Conservation (phyloP, 768 basidiomycete species). For the Glaciozyma martinii region DNA sequence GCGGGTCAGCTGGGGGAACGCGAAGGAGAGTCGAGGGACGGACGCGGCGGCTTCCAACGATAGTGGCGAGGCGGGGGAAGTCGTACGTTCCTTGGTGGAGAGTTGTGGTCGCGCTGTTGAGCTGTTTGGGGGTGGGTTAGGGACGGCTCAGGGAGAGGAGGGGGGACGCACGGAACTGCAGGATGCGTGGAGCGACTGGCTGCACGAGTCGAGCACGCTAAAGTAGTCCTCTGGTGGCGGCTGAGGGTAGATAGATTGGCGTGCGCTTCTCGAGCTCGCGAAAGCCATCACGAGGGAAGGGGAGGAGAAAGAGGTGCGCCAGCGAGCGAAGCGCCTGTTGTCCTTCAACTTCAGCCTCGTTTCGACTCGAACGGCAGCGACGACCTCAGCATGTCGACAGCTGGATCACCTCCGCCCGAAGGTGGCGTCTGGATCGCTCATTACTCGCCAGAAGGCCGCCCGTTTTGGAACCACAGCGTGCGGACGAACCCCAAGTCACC, state of each 20-base stretch:
- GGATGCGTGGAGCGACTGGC: background rate
- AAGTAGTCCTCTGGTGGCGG: slow-evolving; percentile 12
- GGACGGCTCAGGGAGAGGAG: background rate
- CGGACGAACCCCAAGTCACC: background rate
- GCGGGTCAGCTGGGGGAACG: background rate
- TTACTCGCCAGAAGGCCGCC: slow-evolving; percentile 21
- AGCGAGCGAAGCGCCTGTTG: too few species aligned
- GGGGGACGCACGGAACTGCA: slow-evolving; percentile 1
- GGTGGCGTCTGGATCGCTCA: slow-evolving; percentile 7
- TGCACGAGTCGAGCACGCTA: slow-evolving; percentile 10
- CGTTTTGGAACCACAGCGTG: slow-evolving; percentile 26
- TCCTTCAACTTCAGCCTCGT: background rate
- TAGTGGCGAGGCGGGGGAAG: slow-evolving; percentile 7
- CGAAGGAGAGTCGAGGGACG: background rate
- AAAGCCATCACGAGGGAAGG: too few species aligned
- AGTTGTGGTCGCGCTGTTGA: slow-evolving; percentile 4
- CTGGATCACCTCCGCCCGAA: background rate
- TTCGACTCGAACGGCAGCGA: background rate
- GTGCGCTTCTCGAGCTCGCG: background rate
- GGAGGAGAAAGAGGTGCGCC: too few species aligned
- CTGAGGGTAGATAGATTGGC: slow-evolving; percentile 16
- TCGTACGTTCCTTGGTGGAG: slow-evolving; percentile 17
- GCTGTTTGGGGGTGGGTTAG: background rate
- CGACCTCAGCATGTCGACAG: background rate
- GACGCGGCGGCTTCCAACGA: slow-evolving; percentile 17